A percentile compares a stretch with the other conserved stretches of the same genome.
phyloP scores from a whole-genome alignment of 2,329 filamentous ascomycete species.

The Colletotrichum sp. region DNA sequence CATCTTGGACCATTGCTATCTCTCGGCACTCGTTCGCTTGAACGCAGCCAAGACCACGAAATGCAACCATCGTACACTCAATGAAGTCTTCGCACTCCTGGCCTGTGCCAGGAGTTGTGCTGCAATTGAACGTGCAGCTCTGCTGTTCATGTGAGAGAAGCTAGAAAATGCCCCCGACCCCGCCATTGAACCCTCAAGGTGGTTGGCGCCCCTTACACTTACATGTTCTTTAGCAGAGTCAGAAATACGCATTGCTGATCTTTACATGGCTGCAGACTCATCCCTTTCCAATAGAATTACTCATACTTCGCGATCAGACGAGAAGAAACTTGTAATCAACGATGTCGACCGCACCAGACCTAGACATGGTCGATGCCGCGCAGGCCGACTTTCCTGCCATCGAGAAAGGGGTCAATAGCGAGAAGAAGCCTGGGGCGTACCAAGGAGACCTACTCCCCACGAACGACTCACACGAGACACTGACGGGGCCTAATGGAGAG shows the following conservation, averaged over 20 bases:
- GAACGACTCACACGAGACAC: background rate
- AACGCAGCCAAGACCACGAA: background rate
- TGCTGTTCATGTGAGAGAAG: background rate
- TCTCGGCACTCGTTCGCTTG: background rate
- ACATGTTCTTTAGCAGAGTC: background rate
- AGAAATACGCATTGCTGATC: background rate
- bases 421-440: background rate
- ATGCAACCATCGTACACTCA: background rate
- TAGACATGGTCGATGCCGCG: conserved; percentile 14
- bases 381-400: conserved; percentile 5
- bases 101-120: background rate
- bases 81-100: background rate
- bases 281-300: background rate
- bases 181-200: background rate
- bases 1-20: background rate
- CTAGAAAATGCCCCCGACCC: background rate
- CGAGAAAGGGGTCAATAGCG: conserved; percentile 7
- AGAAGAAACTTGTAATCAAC: background rate
- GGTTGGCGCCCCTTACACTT: background rate
- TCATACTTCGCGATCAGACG: background rate
- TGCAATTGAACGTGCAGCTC: background rate
- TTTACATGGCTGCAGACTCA: background rate
- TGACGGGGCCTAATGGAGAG: conserved; percentile 27
- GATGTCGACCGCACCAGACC: conserved; percentile 14
- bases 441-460: background rate